phyloP scores from a whole-genome alignment of 1,284 basidiomycete genomes.

The Phellinidium pouzarii region DNA sequence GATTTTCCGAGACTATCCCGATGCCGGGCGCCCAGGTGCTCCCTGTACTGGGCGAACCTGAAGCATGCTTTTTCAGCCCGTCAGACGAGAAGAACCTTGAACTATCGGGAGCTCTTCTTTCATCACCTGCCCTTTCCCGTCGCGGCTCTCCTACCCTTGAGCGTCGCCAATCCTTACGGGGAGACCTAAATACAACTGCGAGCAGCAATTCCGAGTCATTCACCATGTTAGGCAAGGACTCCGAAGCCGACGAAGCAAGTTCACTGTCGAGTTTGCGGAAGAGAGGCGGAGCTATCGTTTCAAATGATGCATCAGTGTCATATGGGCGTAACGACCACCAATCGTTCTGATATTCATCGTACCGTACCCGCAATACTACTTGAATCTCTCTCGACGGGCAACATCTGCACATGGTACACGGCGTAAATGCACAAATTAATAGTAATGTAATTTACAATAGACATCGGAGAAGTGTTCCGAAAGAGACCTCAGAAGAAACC shows the following conservation, averaged over 20 bases:
- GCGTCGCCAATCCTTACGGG: slow-evolving; percentile 22
- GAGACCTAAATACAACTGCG: background rate
- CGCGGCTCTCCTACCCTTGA: slow-evolving; percentile 57
- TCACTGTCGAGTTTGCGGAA: background rate
- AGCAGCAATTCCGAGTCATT: slow-evolving; percentile 15
- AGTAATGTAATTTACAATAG: background rate
- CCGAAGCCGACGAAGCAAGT: background rate
- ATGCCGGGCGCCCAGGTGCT: background rate
- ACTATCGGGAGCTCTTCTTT: slow-evolving; percentile 62
- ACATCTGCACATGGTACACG: background rate
- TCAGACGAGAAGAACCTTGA: slow-evolving; percentile 39
- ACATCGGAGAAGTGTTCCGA: background rate
- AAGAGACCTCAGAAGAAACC: background rate
- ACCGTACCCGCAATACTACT: background rate
- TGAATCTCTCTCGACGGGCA: background rate
- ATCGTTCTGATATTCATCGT: background rate
- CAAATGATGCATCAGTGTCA: background rate
- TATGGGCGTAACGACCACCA: background rate
- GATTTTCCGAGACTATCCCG: slow-evolving; percentile 1
- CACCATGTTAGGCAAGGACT: slow-evolving; percentile 8
- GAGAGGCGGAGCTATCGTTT: background rate
- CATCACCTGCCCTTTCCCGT: slow-evolving; percentile 60
- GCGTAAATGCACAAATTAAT: background rate
- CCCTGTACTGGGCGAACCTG: slow-evolving; percentile 21
- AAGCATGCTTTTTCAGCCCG: slow-evolving; percentile 40